Conservation (phyloP, 2,329 filamentous ascomycete genomes). For the Exophiala aquamarina region DNA sequence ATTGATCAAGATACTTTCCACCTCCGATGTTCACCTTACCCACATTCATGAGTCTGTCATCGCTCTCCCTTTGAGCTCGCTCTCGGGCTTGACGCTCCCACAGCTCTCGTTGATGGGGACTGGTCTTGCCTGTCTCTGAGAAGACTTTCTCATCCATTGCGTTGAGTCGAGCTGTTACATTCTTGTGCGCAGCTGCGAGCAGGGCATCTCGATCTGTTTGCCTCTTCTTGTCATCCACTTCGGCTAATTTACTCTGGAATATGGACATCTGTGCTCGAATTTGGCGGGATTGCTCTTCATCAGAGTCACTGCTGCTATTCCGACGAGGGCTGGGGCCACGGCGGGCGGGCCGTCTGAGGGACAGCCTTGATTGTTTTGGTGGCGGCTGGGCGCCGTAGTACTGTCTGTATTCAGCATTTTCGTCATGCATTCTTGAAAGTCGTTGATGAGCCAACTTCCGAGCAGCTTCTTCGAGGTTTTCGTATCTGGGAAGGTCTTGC, state of each 20-base stretch:
- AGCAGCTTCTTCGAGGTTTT: conserved; percentile 77
- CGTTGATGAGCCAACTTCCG: conserved; percentile 83
- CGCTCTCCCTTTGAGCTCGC: conserved; percentile 65
- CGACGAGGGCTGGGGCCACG: conserved; percentile 57
- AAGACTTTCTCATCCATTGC: conserved; percentile 81
- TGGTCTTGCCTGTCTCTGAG: conserved; percentile 71
- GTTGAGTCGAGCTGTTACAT: conserved; percentile 76
- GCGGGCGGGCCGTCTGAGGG: conserved; percentile 57
- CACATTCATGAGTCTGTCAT: conserved; percentile 58
- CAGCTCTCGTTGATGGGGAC: conserved; percentile 64
- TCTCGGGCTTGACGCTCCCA: conserved; percentile 78
- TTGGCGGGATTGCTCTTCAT: conserved; percentile 67
- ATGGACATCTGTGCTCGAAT: conserved; percentile 79
- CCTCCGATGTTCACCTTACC: conserved; percentile 71
- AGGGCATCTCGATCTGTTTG: conserved; percentile 72
- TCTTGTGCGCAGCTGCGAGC: conserved; percentile 76
- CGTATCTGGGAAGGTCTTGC: conserved; percentile 23
- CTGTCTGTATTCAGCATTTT: conserved; percentile 67
- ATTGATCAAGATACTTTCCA: conserved; percentile 74
- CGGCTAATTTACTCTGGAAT: conserved; percentile 66
- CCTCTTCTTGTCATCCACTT: conserved; percentile 72
- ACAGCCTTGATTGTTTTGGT: conserved; percentile 51
- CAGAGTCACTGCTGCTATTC: conserved; percentile 57
- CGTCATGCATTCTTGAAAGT: conserved; percentile 74
- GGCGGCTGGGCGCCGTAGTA: conserved; percentile 69